A percentile compares a stretch with the other conserved stretches of the same genome.
Evolutionary conservation across 2,329 filamentous ascomycete species (phyloP).

Genomic region (Thelonectria discophora): DNA sequence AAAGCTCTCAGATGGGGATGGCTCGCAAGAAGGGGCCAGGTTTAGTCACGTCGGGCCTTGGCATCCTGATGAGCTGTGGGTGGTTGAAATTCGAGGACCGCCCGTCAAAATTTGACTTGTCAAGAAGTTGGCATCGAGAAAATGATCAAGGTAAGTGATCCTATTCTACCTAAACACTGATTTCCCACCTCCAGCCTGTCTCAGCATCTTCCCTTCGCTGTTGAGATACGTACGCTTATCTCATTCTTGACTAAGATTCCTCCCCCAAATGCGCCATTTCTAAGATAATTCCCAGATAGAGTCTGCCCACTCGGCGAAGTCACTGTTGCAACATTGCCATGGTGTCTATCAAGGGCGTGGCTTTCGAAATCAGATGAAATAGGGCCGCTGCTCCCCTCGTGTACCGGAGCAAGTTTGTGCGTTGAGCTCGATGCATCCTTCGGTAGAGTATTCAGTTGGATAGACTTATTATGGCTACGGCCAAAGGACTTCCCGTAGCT

Average conservation of each 20-base stretch:
- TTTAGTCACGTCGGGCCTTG: no score
- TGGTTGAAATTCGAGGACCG: no score
- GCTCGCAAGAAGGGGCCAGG: no score
- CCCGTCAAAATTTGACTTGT: no score
- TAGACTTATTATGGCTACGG: slow-evolving; percentile 35
- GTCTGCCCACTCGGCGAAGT: slow-evolving; percentile 21
- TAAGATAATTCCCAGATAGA: neutral
- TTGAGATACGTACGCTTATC: slow-evolving; percentile 19
- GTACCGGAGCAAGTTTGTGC: slow-evolving; percentile 32
- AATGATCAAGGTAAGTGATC: no score
- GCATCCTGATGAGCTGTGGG: no score
- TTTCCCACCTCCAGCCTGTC: no score
- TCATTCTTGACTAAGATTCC: slow-evolving; percentile 42
- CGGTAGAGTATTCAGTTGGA: slow-evolving; percentile 28
- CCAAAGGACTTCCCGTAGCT: slow-evolving; percentile 30
- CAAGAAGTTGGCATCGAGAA: no score
- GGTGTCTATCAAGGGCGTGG: slow-evolving; percentile 32
- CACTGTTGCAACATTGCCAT: slow-evolving; percentile 25
- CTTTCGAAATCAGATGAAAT: slow-evolving; percentile 32
- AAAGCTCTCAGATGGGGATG: no score
- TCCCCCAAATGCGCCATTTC: neutral
- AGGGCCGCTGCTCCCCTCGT: slow-evolving; percentile 9
- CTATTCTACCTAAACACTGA: no score
- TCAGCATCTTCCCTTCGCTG: no score
- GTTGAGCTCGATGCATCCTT: slow-evolving; percentile 38